Conservation (phyloP, 257 asterid genomes). For the Gentiana macrophylla region DNA sequence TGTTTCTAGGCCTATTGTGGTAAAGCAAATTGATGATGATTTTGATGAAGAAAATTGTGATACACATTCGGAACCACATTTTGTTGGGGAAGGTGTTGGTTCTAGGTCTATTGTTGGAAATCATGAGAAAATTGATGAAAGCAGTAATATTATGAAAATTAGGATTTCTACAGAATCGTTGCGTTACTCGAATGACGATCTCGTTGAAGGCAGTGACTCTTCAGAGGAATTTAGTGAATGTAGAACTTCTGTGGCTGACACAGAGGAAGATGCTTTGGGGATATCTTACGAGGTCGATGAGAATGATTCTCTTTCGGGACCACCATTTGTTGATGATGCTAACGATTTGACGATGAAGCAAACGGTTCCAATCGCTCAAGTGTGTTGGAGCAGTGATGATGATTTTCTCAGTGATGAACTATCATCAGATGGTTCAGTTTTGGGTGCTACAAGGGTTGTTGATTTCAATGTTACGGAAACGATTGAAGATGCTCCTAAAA, state of each 20-base stretch:
- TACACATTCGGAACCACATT: background rate
- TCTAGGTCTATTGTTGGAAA: constrained; percentile 27
- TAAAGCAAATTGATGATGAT: constrained; percentile 19
- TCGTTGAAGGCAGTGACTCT: constrained; percentile 9
- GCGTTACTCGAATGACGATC: constrained; percentile 17
- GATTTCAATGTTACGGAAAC: constrained; percentile 27
- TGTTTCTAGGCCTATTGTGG: constrained; percentile 29
- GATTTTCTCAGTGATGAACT: constrained; percentile 43
- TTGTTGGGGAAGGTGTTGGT: constrained; percentile 21
- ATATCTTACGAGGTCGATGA: constrained; percentile 9
- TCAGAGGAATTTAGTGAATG: constrained; percentile 18
- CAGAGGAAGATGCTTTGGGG: constrained; percentile 14
- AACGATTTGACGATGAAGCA: constrained; percentile 12
- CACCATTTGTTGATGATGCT: constrained; percentile 14
- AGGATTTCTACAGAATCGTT: constrained; percentile 18
- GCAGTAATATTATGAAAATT: constrained; percentile 9
- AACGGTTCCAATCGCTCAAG: constrained; percentile 47
- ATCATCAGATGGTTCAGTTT: constrained; percentile 34
- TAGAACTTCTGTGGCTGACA: constrained; percentile 22
- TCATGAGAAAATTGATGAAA: constrained; percentile 23
- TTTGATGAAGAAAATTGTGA: constrained; percentile 16
- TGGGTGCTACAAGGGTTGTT: constrained; percentile 30
- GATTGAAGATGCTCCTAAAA: constrained; percentile 38
- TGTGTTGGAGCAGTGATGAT: constrained; percentile 57
- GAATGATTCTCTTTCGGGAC: constrained; percentile 6